Evolutionary conservation across 2,329 filamentous ascomycete species (phyloP).

Genomic region (Phialophora macrospora): DNA sequence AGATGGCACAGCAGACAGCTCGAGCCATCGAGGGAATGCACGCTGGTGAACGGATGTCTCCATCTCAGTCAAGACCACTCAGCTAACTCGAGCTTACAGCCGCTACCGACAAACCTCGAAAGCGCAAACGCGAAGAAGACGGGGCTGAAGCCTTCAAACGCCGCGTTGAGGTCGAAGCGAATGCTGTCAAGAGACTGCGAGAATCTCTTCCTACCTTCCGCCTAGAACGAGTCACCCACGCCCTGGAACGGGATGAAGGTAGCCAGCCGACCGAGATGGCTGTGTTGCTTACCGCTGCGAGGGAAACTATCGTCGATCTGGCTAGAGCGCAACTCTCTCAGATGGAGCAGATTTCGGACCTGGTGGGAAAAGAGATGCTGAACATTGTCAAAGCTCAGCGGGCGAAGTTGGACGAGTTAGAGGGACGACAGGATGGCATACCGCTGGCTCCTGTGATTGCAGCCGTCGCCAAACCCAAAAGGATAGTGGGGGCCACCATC

Average conservation of each 20-base stretch:
- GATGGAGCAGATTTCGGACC: slow-evolving; percentile 17
- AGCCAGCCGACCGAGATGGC: slow-evolving; percentile 25
- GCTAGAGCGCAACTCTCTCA: slow-evolving; percentile 27
- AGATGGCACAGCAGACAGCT: slow-evolving; percentile 5
- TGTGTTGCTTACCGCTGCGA: slow-evolving; percentile 24
- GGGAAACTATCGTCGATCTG: slow-evolving; percentile 32
- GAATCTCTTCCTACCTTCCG: slow-evolving; percentile 25
- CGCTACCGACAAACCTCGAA: slow-evolving; percentile 14
- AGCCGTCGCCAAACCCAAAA: neutral
- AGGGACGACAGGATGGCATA: slow-evolving; percentile 1
- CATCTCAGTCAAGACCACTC: neutral
- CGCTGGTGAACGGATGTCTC: neutral
- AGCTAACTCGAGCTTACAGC: neutral
- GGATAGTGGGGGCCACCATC: neutral
- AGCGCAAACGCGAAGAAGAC: slow-evolving; percentile 23
- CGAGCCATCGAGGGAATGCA: neutral
- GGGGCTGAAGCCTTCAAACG: slow-evolving; percentile 13
- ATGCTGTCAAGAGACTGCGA: slow-evolving; percentile 28
- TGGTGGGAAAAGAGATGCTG: slow-evolving; percentile 27
- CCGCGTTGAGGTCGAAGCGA: slow-evolving; percentile 25
- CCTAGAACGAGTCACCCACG: slow-evolving; percentile 16
- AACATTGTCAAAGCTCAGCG: slow-evolving; percentile 29
- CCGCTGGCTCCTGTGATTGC: neutral
- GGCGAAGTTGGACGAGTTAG: slow-evolving; percentile 16
- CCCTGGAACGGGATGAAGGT: slow-evolving; percentile 23